A percentile compares a stretch with the other conserved stretches of the same genome.
Conservation (phyloP, 306 rosid species). For the Inga leiocalycina region DNA sequence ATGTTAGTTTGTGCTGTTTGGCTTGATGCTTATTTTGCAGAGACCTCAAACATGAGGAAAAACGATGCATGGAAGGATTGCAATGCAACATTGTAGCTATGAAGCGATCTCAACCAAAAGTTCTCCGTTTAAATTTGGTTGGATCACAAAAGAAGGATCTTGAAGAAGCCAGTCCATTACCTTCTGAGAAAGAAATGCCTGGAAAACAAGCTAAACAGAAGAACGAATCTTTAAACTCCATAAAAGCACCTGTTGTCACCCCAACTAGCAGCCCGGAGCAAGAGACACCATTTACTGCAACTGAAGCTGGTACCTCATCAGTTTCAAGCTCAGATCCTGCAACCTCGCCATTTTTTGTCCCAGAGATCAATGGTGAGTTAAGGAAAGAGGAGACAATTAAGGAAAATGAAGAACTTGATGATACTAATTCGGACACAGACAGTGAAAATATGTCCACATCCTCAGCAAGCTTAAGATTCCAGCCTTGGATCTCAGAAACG, state of each 20-base stretch:
- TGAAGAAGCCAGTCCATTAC: conserved; percentile 48
- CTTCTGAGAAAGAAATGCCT: conserved; percentile 52
- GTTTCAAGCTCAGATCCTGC: conserved; percentile 97
- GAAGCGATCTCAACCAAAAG: conserved; percentile 92
- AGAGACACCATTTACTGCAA: conserved; percentile 80
- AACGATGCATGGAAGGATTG: conserved; percentile 88
- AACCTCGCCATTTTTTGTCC: conserved; percentile 80
- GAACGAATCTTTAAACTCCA: conserved; percentile 50
- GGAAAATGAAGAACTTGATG: conserved; percentile 63
- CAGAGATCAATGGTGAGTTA: conserved; percentile 64
- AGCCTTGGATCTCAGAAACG: conserved; percentile 76
- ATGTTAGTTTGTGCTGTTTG: conserved; percentile 7
- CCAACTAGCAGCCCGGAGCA: conserved; percentile 96
- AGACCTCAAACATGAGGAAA: conserved; percentile 90
- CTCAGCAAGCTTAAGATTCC: conserved; percentile 81
- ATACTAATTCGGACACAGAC: conserved; percentile 76
- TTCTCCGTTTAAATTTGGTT: conserved; percentile 87
- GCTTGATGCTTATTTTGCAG: conserved; percentile 47
- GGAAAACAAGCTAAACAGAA: conserved; percentile 54
- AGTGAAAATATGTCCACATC: conserved; percentile 67
- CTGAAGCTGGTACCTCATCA: conserved; percentile 92
- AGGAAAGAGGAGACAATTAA: conserved; percentile 67
- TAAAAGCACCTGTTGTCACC: conserved; percentile 74
- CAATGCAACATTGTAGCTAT: conserved; percentile 95
- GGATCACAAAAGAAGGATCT: conserved; percentile 67